These are phyloP conservation scores for Phaseolus coccineus DNA, from an alignment of 331 rosid species.

Conservation along the genomic window DNA sequence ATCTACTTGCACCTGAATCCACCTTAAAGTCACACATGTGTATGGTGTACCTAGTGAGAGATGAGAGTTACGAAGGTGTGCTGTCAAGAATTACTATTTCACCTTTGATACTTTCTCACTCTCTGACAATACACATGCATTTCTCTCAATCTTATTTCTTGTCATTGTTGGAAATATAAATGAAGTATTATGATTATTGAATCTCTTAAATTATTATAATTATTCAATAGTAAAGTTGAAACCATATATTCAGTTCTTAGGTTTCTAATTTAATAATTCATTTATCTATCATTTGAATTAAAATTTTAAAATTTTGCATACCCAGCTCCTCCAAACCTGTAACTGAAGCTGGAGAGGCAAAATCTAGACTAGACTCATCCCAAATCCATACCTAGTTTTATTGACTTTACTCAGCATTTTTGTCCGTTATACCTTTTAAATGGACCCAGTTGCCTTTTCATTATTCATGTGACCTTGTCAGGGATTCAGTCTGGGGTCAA, in stretches of 20 bases:
- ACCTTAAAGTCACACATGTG: neutral
- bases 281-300: neutral
- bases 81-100: neutral
- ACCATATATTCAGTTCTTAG: neutral
- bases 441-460: neutral
- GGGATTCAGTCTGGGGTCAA: constrained; percentile 8
- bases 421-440: neutral
- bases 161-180: neutral
- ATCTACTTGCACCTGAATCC: neutral
- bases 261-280: neutral
- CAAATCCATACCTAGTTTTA: neutral
- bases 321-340: neutral
- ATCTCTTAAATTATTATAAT: neutral
- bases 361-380: neutral
- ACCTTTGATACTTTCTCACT: neutral
- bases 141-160: neutral
- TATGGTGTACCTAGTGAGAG: neutral
- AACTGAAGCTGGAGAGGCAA: neutral
- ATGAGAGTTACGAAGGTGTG: neutral
- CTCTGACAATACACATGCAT: neutral
- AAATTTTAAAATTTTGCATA: neutral
- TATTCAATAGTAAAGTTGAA: neutral
- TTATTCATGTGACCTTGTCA: constrained; percentile 9
- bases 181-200: neutral
- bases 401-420: neutral